phyloP scores from a whole-genome alignment of 2,329 filamentous ascomycete species.

The Fusarium tanahbumbuense region DNA sequence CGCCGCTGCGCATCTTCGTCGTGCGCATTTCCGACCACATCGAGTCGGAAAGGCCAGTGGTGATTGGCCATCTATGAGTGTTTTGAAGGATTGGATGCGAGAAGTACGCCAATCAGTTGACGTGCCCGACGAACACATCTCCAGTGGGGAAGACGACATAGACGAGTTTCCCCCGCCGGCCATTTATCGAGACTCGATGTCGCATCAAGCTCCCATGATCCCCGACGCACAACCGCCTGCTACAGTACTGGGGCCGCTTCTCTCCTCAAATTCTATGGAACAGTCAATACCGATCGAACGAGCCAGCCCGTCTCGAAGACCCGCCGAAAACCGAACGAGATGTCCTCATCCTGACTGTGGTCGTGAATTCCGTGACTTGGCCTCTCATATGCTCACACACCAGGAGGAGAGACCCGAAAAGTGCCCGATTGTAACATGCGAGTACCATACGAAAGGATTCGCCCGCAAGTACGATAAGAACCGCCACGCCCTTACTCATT shows the following conservation, averaged over 20 bases:
- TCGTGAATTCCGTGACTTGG: slow-evolving; percentile 70
- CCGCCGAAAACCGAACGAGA: slow-evolving; percentile 58
- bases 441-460: slow-evolving; percentile 94
- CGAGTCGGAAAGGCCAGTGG: slow-evolving; percentile 67
- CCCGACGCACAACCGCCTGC: slow-evolving; percentile 28
- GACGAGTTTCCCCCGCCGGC: slow-evolving; percentile 51
- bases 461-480: slow-evolving; percentile 99
- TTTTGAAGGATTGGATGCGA: slow-evolving; percentile 70
- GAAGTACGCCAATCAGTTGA: slow-evolving; percentile 66
- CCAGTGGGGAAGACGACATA: slow-evolving; percentile 65
- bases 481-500: slow-evolving; percentile 93
- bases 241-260: slow-evolving; percentile 26
- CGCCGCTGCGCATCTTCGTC: slow-evolving; percentile 67
- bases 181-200: slow-evolving; percentile 27
- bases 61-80: slow-evolving; percentile 68
- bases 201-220: slow-evolving; percentile 25
- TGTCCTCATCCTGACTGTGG: slow-evolving; percentile 70
- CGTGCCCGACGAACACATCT: slow-evolving; percentile 57
- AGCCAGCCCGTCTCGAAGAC: slow-evolving; percentile 48
- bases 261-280: slow-evolving; percentile 38
- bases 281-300: slow-evolving; percentile 43
- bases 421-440: slow-evolving; percentile 92
- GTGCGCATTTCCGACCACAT: slow-evolving; percentile 68
- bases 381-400: slow-evolving; percentile 97
- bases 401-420: slow-evolving; percentile 94